Percentiles rank a stretch among this genome's conserved stretches.
Conservation (phyloP, 495 filamentous ascomycete genomes). For the Cudoniella acicularis region DNA sequence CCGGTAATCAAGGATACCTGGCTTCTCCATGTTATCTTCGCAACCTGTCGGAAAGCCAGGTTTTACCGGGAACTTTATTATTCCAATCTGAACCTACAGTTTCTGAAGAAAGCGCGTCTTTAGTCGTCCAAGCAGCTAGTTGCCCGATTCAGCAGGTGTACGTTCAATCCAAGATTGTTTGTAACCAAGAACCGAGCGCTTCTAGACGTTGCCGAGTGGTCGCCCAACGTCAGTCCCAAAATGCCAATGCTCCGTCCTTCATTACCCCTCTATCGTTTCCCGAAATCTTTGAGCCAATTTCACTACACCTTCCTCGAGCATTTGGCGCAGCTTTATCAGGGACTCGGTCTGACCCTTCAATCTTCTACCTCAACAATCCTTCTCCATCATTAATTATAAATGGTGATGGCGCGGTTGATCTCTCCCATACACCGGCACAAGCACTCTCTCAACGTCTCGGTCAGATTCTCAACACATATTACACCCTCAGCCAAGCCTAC, state of each 20-base stretch:
- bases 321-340: background rate
- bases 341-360: background rate
- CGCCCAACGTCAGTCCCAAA: background rate
- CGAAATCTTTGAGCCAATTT: background rate
- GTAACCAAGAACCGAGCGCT: background rate
- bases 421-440: background rate
- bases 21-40: background rate
- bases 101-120: background rate
- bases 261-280: background rate
- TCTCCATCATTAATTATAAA: background rate
- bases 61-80: background rate
- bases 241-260: background rate
- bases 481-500: background rate
- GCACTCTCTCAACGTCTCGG: background rate
- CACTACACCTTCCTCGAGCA: background rate
- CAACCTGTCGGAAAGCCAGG: background rate
- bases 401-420: background rate
- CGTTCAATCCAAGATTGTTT: conserved; percentile 1
- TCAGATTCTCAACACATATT: background rate
- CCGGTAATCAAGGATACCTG: background rate
- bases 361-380: background rate
- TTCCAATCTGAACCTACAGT: background rate
- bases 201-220: background rate
- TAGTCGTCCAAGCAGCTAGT: background rate
- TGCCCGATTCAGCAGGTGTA: background rate